These are phyloP conservation scores for Sugiyamaella castrensis DNA, from an alignment of 1,139 yeast genomes.

Conservation along the genomic window DNA sequence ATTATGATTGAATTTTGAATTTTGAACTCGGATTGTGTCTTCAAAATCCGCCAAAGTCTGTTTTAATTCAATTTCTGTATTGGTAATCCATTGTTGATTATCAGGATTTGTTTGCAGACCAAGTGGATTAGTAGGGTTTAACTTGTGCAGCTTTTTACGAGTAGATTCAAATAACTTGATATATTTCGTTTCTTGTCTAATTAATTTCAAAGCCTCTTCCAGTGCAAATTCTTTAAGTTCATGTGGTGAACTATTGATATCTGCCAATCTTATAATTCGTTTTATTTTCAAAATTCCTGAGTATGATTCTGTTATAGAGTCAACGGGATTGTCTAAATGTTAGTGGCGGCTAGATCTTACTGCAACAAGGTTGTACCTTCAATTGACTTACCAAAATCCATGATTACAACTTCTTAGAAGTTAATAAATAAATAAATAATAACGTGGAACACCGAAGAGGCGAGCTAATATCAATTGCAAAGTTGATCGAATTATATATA, in stretches of 20 bases:
- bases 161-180: conserved; percentile 7
- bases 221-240: conserved; percentile 3
- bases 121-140: conserved; percentile 10
- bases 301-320: neutral
- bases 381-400: too few relatives aligned
- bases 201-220: conserved; percentile 1
- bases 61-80: conserved; percentile 3
- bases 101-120: neutral
- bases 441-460: too few relatives aligned
- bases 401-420: too few relatives aligned
- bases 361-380: too few relatives aligned
- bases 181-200: conserved; percentile 15
- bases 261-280: conserved; percentile 2
- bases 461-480: too few relatives aligned
- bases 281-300: neutral
- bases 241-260: neutral
- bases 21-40: conserved; percentile 1
- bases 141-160: conserved; percentile 6
- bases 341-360: too few relatives aligned
- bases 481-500: too few relatives aligned
- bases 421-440: too few relatives aligned
- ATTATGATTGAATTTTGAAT: neutral
- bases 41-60: conserved; percentile 3
- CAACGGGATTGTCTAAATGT: neutral
- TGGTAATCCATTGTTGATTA: conserved; percentile 17